Evolutionary conservation across 2,329 filamentous ascomycete species (phyloP), one percentile per base, ranked within the genome.

Genomic region (Microsporum canis): DNA sequence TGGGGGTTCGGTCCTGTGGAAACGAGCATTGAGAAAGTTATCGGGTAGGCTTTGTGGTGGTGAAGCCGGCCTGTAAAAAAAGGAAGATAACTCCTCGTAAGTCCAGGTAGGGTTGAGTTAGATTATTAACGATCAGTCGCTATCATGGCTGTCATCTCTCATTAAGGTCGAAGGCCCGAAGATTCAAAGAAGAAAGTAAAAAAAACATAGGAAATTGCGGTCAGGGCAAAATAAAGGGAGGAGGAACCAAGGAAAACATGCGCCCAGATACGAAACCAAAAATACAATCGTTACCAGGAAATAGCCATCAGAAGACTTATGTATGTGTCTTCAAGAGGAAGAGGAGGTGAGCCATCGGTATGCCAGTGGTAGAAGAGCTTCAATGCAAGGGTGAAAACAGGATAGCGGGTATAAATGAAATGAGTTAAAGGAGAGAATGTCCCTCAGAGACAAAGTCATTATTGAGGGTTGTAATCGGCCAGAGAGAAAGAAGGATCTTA

Each of bases 121-220:
- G 49, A 55, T 55, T 36, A 55, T 55, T 36, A 55, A 36, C 49
- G 49, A 55, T 34, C 49, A 36, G 33, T 55, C 49, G 49, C 49
- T 55, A 55, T 55, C 33, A 55, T 55, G 29, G 49, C 27, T 55
- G 49, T 55, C 49, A 36, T 55, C n/a, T 55, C 49, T 55, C 49
- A 55, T 55, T 55, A 55, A 55, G 6, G 33, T 55, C 29, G 49
- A 55, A 55, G 14, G 29, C 49, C 49, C 49, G 49, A 55, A 55
- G 49, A 34, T 17, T 55, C 12, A 55, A 36, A 17, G 17, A 55
- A 49, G 23, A 31, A 41, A 43, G 39, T 43, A 49, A 27, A 23
- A 27, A 10, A 55, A 55, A 55, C 49, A 36, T 34, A 55, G 23
- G 45, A 49, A 49, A 49, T 49, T 31, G 45, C 45, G 10, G 39